phyloP scores from a whole-genome alignment of 768 basidiomycete species.

The Lactarius sp. region DNA sequence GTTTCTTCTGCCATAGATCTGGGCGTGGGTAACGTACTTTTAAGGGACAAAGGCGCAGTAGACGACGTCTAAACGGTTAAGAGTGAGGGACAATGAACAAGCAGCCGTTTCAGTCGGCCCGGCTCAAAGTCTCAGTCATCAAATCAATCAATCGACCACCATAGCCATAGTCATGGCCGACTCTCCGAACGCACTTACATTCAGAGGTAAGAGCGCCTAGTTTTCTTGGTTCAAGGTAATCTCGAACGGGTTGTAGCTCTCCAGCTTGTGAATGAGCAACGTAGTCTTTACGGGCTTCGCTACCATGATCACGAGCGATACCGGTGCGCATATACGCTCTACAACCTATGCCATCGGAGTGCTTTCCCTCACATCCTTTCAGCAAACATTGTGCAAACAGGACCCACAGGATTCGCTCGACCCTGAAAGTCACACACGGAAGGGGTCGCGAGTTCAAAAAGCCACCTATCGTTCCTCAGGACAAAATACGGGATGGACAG shows the following conservation, averaged over 20 bases:
- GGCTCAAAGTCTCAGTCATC: conserved; percentile 8
- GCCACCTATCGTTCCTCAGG: conserved; percentile 56
- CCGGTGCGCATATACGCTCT: conserved; percentile 42
- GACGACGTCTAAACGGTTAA: background rate
- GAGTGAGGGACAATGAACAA: background rate
- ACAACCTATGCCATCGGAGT: background rate
- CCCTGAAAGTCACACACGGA: conserved; percentile 81
- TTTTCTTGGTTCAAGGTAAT: background rate
- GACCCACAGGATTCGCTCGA: conserved; percentile 81
- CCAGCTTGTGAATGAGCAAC: conserved; percentile 80
- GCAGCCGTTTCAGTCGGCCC: conserved; percentile 10
- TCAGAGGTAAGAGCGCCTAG: conserved; percentile 37
- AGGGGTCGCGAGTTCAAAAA: conserved; percentile 91
- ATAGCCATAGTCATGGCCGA: conserved; percentile 2
- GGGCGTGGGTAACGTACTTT: conserved; percentile 16
- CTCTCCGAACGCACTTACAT: conserved; percentile 29
- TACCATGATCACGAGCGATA: conserved; percentile 88
- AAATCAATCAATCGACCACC: conserved; percentile 14
- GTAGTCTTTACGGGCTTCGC: conserved; percentile 85
- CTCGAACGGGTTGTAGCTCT: conserved; percentile 49
- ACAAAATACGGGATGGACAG: conserved; percentile 82
- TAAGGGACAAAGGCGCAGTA: background rate
- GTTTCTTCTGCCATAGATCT: conserved; percentile 53
- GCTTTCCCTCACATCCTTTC: conserved; percentile 3
- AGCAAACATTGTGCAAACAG: conserved; percentile 92